Evolutionary conservation across 1,284 basidiomycete genomes (phyloP).

Genomic region (Austropuccinia psidii): DNA sequence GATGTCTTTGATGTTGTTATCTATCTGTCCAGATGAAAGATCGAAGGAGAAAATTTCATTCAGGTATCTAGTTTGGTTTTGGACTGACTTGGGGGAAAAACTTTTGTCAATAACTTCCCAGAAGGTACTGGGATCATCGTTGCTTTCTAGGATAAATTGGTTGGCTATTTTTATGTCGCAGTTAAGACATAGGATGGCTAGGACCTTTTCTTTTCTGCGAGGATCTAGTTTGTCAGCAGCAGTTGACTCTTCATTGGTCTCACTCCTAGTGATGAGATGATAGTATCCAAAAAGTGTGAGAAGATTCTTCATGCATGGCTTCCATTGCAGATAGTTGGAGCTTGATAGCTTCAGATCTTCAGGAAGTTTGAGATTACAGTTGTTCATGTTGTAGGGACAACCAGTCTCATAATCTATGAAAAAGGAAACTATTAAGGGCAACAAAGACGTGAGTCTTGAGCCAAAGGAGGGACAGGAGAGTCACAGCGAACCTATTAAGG

Average conservation of each 20-base stretch:
- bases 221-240: not conserved
- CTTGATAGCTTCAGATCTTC: not conserved
- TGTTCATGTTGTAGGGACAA: not conserved
- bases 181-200: not conserved
- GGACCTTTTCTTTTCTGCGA: not conserved
- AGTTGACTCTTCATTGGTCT: not conserved
- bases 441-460: too few relatives aligned
- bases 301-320: not conserved
- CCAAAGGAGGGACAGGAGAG: too few relatives aligned
- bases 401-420: too few relatives aligned
- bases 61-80: not conserved
- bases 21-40: not conserved
- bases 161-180: not conserved
- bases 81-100: not conserved
- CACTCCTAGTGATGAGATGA: not conserved
- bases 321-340: not conserved
- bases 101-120: constrained; percentile 1
- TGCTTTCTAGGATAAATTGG: not conserved
- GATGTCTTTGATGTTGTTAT: not conserved
- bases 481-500: too few relatives aligned
- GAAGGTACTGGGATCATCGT: not conserved
- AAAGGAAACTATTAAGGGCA: too few relatives aligned
- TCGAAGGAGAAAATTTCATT: not conserved
- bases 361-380: not conserved
- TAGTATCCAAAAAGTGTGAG: not conserved